A percentile compares a stretch with the other conserved stretches of the same genome.
Conservation (phyloP, 305 asterid species). For the Petunia hybrid region DNA sequence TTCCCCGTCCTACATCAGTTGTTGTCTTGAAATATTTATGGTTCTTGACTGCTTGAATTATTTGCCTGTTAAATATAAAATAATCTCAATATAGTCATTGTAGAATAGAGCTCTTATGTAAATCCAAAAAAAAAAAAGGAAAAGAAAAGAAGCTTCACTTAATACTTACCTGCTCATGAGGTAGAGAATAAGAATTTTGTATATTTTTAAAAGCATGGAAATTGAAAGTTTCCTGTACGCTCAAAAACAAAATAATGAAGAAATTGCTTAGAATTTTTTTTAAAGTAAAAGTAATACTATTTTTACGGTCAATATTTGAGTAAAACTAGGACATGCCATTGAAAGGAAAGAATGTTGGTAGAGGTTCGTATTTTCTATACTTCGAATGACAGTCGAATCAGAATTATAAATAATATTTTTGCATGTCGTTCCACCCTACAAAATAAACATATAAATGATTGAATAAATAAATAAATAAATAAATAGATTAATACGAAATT, state of each 20-base stretch:
- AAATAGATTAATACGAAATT: too few species aligned
- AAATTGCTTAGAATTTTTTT: too few species aligned
- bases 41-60: constrained; percentile 1
- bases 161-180: background rate
- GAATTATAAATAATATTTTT: background rate
- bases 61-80: background rate
- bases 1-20: background rate
- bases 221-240: background rate
- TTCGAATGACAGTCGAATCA: background rate
- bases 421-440: background rate
- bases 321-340: background rate
- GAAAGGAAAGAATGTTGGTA: background rate
- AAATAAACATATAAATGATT: too few species aligned
- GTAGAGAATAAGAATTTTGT: constrained; percentile 11
- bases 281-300: too few species aligned
- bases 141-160: constrained; percentile 5
- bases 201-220: background rate
- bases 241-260: too few species aligned
- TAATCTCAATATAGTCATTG: background rate
- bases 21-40: background rate
- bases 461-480: too few species aligned
- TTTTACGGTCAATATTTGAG: background rate
- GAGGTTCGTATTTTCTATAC: background rate
- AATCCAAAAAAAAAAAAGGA: background rate
- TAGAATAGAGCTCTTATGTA: background rate